Percentiles rank a stretch among this genome's conserved stretches.
Conservation (phyloP, 2,329 filamentous ascomycete genomes). For the Penicillium aurantiogriseum region DNA sequence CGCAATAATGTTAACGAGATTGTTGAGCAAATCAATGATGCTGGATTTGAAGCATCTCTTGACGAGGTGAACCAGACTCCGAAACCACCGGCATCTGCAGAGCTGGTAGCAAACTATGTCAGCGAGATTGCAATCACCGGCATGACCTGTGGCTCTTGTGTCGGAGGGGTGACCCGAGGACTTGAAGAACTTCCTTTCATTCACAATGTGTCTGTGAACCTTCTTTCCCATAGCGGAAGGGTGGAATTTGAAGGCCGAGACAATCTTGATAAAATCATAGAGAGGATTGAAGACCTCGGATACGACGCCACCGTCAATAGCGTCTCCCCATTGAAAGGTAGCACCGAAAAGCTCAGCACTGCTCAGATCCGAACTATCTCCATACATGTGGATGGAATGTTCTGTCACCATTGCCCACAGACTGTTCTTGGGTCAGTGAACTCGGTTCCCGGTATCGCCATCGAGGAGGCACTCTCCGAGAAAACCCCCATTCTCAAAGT, state of each 20-base stretch:
- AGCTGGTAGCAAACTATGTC: slow-evolving; percentile 25
- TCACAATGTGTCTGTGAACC: slow-evolving; percentile 49
- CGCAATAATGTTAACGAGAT: slow-evolving; percentile 48
- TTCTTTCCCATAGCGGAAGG: slow-evolving; percentile 51
- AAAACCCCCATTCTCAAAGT: slow-evolving; percentile 68
- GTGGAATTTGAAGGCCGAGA: slow-evolving; percentile 51
- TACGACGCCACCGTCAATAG: slow-evolving; percentile 63
- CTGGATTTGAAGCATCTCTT: slow-evolving; percentile 49
- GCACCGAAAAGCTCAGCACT: slow-evolving; percentile 30
- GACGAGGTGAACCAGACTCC: slow-evolving; percentile 33
- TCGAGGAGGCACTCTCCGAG: slow-evolving; percentile 51
- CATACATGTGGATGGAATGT: slow-evolving; percentile 69
- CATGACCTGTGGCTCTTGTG: slow-evolving; percentile 60
- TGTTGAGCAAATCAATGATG: slow-evolving; percentile 50
- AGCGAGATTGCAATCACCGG: slow-evolving; percentile 54
- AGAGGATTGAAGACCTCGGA: slow-evolving; percentile 58
- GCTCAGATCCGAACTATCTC: slow-evolving; percentile 56
- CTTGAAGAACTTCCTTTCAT: slow-evolving; percentile 50
- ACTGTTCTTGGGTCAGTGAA: slow-evolving; percentile 40
- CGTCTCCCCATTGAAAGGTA: slow-evolving; percentile 27
- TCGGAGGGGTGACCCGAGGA: slow-evolving; percentile 49
- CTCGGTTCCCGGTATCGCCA: slow-evolving; percentile 49
- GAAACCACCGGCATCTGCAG: slow-evolving; percentile 3
- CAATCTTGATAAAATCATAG: slow-evolving; percentile 46
- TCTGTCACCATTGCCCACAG: slow-evolving; percentile 68